phyloP scores from a whole-genome alignment of 768 basidiomycete genomes.

The Gloeostereum incarnatum region DNA sequence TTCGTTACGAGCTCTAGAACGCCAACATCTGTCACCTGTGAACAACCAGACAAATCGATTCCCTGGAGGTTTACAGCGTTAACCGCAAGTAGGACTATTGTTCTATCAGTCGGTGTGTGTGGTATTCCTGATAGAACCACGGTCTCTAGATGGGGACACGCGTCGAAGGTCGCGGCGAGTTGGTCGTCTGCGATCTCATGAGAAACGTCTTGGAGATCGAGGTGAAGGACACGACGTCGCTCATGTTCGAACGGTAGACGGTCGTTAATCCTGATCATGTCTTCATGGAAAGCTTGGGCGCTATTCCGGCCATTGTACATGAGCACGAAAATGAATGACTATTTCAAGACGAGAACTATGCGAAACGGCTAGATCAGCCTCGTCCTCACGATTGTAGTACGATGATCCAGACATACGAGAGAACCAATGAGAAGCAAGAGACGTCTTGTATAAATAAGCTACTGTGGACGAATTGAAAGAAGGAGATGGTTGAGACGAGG shows the following conservation, averaged over 20 bases:
- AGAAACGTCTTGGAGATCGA: slow-evolving; percentile 37
- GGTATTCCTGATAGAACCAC: slow-evolving; percentile 61
- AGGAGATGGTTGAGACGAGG: too few relatives aligned
- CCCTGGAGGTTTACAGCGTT: slow-evolving; percentile 62
- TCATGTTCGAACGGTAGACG: slow-evolving; percentile 54
- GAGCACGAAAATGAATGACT: slow-evolving; percentile 7
- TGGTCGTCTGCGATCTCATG: slow-evolving; percentile 49
- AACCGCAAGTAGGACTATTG: slow-evolving; percentile 53
- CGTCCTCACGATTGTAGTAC: too few relatives aligned
- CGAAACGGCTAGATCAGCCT: too few relatives aligned
- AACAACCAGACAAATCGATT: slow-evolving; percentile 70
- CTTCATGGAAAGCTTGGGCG: slow-evolving; percentile 30
- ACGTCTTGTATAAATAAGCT: too few relatives aligned
- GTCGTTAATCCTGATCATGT: slow-evolving; percentile 50
- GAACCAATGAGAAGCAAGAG: too few relatives aligned
- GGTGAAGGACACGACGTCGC: slow-evolving; percentile 48
- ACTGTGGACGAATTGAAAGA: too few relatives aligned
- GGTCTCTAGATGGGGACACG: slow-evolving; percentile 59
- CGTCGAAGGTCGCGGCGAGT: slow-evolving; percentile 44
- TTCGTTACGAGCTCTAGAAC: slow-evolving; percentile 63
- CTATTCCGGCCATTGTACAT: slow-evolving; percentile 6
- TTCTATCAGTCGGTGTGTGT: slow-evolving; percentile 60
- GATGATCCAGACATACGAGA: too few relatives aligned
- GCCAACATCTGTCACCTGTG: slow-evolving; percentile 67
- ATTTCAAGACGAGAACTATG: slow-evolving; percentile 15